phyloP scores from a whole-genome alignment of 768 basidiomycete species.

The Clavulina sp. region DNA sequence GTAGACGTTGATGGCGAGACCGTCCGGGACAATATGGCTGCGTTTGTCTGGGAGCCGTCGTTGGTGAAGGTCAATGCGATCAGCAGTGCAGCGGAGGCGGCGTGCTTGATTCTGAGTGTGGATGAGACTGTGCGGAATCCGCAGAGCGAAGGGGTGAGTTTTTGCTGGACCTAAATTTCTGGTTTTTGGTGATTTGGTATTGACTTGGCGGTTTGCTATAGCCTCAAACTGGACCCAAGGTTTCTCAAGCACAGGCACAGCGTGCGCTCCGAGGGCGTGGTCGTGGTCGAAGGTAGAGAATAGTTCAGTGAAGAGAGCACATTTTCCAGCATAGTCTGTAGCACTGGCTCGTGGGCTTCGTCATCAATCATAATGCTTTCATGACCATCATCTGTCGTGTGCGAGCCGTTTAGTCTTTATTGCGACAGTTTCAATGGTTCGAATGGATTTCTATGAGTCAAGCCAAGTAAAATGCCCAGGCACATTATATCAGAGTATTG shows the following conservation, averaged over 20 bases:
- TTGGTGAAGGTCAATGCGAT: constrained; percentile 92
- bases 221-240: constrained; percentile 71
- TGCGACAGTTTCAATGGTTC: too few species aligned
- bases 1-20: constrained; percentile 86
- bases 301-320: too few species aligned
- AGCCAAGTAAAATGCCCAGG: too few species aligned
- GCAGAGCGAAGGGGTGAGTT: constrained; percentile 72
- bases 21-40: constrained; percentile 89
- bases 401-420: too few species aligned
- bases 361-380: too few species aligned
- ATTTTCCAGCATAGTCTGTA: too few species aligned
- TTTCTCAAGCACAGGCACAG: constrained; percentile 82
- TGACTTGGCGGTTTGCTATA: constrained; percentile 17
- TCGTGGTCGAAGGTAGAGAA: constrained; percentile 32
- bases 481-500: too few species aligned
- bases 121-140: constrained; percentile 97
- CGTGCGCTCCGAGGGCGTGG: constrained; percentile 76
- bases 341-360: too few species aligned
- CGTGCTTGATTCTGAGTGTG: constrained; percentile 85
- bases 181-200: neutral
- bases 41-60: constrained; percentile 97
- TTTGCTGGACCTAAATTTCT: constrained; percentile 8
- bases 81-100: constrained; percentile 88
- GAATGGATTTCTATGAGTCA: too few species aligned
- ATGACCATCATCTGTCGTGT: too few species aligned